These are phyloP conservation scores for Linnemannia schmuckeri DNA, from an alignment of 192 early-diverging fungal genomes.

Conservation along the genomic window DNA sequence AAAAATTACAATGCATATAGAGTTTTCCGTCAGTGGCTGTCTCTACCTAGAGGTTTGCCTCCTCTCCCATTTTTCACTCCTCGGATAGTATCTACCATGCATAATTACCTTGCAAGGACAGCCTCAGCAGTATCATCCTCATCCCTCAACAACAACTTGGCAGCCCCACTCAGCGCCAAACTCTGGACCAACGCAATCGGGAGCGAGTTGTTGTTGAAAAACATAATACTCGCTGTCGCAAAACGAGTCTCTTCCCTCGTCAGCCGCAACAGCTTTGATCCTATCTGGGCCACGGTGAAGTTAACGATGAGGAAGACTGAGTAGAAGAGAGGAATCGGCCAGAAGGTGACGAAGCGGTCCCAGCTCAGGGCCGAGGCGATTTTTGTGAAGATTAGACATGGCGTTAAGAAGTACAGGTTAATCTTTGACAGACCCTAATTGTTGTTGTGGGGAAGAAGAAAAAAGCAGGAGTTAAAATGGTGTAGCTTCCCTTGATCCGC, in stretches of 20 bases:
- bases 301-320: constrained; percentile 25
- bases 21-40: neutral
- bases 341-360: constrained; percentile 68
- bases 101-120: constrained; percentile 53
- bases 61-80: neutral
- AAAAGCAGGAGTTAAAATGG: neutral
- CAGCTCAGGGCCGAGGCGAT: constrained; percentile 73
- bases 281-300: constrained; percentile 36
- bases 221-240: constrained; percentile 70
- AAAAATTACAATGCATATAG: neutral
- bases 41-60: neutral
- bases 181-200: constrained; percentile 77
- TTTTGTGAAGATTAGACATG: constrained; percentile 76
- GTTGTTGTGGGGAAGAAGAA: neutral
- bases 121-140: constrained; percentile 53
- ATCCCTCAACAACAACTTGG: constrained; percentile 47
- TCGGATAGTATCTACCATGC: too few relatives aligned
- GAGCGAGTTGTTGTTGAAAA: constrained; percentile 75
- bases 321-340: constrained; percentile 72
- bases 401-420: constrained; percentile 76
- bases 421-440: constrained; percentile 53
- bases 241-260: constrained; percentile 62
- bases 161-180: constrained; percentile 56
- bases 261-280: constrained; percentile 43
- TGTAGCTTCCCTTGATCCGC: too few relatives aligned